Evolutionary conservation across 2,329 filamentous ascomycete genomes (phyloP), one percentile per base, ranked within the genome.

Genomic region (Pseudogymnoascus sp.): DNA sequence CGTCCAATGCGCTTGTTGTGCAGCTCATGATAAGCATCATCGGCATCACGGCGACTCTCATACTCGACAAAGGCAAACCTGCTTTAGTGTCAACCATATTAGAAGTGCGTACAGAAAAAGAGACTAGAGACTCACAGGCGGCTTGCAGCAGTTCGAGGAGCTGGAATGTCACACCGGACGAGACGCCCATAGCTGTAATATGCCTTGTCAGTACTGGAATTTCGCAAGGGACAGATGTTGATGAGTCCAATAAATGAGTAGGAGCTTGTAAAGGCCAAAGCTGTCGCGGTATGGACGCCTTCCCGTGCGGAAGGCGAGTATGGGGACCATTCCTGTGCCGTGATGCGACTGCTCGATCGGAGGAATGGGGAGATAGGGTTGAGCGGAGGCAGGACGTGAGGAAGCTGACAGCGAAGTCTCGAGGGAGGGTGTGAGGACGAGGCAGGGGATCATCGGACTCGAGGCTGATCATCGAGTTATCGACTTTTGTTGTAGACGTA

Each of bases 1-100:
- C 93, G 89, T 59, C 92, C 93, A 71, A 99, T 92, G 69, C 93
- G 91, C 86, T 97, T 97, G 82, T 97, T 97, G 76, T 99, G 95
- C 95, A 99, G 99, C 80, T 99, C 95, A 77, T 99, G 91, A 76
- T 99, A 99, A 59, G 95, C 95, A 80, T 99, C 95, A 77, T 99
- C 95, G 68, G 95, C 93, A 82, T 99, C 95, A 71, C 95, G 93
- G 72, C 93, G 91, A 77, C 93, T 96, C 81, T 99, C 95, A 77
- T 99, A 99, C 79, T 99, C 95, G 68, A 99, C 95, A 76, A 99
- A 99, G 39, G 95, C 95, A 77, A 99, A 99, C 70, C 95, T 87
- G 68, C 67, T 78, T 71, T 73, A 71, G 68, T 73, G 70, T 71
- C 71, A 74, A 74, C 71, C 66, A 70, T 67, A 73, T 71, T 70